A percentile compares a stretch with the other conserved stretches of the same genome.
Conservation (phyloP, 2,329 filamentous ascomycete species). For the Plectosphaerella plurivora region DNA sequence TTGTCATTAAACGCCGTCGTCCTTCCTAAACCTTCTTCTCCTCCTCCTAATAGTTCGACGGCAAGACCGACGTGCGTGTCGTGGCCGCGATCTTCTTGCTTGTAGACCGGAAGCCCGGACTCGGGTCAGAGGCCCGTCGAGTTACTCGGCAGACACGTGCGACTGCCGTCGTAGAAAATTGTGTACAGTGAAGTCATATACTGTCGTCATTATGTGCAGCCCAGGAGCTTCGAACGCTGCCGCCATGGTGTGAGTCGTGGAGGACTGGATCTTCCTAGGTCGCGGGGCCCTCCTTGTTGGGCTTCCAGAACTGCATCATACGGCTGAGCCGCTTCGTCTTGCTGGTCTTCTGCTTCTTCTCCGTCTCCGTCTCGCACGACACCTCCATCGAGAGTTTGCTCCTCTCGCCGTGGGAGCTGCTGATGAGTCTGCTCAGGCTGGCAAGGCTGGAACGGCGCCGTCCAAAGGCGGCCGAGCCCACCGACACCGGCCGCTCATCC, state of each 20-base stretch:
- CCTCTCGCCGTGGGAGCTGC: constrained; percentile 67
- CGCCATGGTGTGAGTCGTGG: neutral
- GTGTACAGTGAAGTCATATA: constrained; percentile 1
- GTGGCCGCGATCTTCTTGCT: too few relatives aligned
- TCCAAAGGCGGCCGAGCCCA: constrained; percentile 58
- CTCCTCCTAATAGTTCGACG: neutral
- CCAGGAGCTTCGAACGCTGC: neutral
- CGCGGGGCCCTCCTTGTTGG: constrained; percentile 37
- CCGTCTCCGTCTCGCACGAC: constrained; percentile 47
- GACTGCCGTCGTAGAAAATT: neutral
- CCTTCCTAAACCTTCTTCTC: neutral
- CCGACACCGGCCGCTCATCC: constrained; percentile 57
- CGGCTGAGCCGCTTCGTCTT: constrained; percentile 68
- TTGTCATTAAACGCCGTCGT: neutral
- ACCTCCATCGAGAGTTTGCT: constrained; percentile 72
- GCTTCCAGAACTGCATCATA: constrained; percentile 76
- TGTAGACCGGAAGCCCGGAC: too few relatives aligned
- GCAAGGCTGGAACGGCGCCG: constrained; percentile 72
- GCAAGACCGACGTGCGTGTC: too few relatives aligned
- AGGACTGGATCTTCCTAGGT: constrained; percentile 11
- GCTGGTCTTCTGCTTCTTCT: constrained; percentile 55
- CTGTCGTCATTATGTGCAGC: neutral
- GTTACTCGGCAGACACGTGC: neutral
- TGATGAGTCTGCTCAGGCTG: constrained; percentile 72
- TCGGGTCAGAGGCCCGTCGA: constrained; percentile 1